Evolutionary conservation across 768 basidiomycete species (phyloP), one percentile per base, ranked within the genome.

Genomic region (Sutorius australiensis): DNA sequence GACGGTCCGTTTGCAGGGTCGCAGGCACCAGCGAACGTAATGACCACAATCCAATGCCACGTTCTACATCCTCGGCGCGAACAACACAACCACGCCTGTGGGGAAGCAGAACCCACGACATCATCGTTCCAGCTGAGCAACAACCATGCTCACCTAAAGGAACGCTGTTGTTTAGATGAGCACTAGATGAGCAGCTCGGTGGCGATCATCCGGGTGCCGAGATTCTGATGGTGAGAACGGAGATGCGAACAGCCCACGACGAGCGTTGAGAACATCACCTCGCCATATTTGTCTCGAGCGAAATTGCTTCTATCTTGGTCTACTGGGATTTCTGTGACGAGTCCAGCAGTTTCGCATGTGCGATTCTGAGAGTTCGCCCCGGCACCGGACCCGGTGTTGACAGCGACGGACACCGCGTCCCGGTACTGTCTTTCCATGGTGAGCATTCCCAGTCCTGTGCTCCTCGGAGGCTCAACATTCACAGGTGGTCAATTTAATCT

Each of bases 401-500:
- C 50, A 41, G 30, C 21, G 46, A 53, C 34, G 40, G 56, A 41
- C 53, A 46, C 51, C 48, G 52, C 54, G 53, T 21, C 36, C 32
- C 14, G 37, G 32, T 30, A 21, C 33, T 49, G 39, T 19, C 31
- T 34, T 30, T 46, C 50, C 42, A 19, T 38, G 33, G 28, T 33
- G 21, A 32, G n/a, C 2, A 17, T 46, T 50, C 24, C 24, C 43
- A 6, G n/a, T 39, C 36, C 47, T 17, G 7, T 27, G 4, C 50
- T 45, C 31, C 41, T 13, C 32, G 0, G 16, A 28, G 39, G 17
- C 21, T 49, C 47, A 37, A 38, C 37, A 16, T 28, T 12, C 37
- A 8, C 7, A 28, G 24, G 21, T 54, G 57, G 61, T 64, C 34
- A 28, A 45, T 42, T 53, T 38, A 54, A 65, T 64, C 55, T 55